Evolutionary conservation across 139 green algal species (phyloP).

Genomic region (Volvox reticuliferus): DNA sequence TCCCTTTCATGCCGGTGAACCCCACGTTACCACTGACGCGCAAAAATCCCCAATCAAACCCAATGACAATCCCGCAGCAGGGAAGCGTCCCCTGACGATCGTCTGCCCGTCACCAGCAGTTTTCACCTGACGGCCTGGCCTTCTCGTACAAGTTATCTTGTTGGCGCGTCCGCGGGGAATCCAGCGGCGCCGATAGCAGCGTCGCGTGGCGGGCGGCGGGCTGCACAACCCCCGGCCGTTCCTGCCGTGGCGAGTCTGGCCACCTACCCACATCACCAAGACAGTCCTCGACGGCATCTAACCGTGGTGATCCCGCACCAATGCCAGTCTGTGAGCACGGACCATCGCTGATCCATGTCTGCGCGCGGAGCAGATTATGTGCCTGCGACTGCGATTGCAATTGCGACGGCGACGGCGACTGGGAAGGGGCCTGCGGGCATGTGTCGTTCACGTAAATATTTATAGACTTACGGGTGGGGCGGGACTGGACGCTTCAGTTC

Average conservation of each 20-base stretch:
- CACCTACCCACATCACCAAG: neutral
- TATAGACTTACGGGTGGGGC: no score
- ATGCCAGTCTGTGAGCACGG: neutral
- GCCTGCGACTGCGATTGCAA: no score
- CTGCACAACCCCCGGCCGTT: neutral
- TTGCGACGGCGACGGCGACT: neutral
- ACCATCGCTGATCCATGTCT: neutral
- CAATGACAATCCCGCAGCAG: no score
- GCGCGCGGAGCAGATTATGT: neutral
- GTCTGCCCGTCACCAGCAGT: no score
- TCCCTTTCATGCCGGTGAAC: no score
- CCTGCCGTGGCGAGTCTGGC: neutral
- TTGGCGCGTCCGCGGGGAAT: neutral
- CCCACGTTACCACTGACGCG: no score
- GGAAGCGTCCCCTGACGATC: no score
- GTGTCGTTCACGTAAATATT: neutral
- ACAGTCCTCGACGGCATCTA: neutral
- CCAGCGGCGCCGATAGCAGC: slow-evolving; percentile 7
- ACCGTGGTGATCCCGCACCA: neutral
- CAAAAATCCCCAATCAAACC: no score
- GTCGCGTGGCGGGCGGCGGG: neutral
- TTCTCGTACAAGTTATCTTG: neutral
- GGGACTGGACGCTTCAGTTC: no score
- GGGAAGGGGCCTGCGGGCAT: neutral
- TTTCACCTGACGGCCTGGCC: neutral